A percentile compares a stretch with the other conserved stretches of the same genome.
Evolutionary conservation across 176 grass and related monocot genomes (phyloP).

Genomic region (Raddia distichophylla): DNA sequence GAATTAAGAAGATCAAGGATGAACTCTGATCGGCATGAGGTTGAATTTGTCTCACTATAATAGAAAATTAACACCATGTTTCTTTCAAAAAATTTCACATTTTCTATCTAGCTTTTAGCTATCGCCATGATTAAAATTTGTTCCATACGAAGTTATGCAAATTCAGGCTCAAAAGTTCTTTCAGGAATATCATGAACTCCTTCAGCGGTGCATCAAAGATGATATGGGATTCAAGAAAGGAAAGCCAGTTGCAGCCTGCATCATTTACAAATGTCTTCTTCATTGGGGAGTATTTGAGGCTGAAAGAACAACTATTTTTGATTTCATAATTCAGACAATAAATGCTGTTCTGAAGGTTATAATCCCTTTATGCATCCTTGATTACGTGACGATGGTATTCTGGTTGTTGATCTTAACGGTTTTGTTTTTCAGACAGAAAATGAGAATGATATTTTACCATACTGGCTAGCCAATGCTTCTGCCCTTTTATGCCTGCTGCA

Average conservation of each 20-base stretch:
- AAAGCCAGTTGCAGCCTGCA: conserved; percentile 79
- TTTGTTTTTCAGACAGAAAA: conserved; percentile 70
- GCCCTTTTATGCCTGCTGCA: conserved; percentile 83
- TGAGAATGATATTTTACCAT: conserved; percentile 77
- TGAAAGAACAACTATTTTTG: conserved; percentile 85
- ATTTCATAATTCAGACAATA: conserved; percentile 82
- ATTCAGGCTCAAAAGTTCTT: conserved; percentile 26
- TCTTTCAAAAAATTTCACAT: background rate
- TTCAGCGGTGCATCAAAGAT: conserved; percentile 72
- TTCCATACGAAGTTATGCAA: conserved; percentile 5
- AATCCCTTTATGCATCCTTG: conserved; percentile 26
- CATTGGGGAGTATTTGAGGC: conserved; percentile 84
- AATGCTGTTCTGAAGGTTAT: conserved; percentile 75
- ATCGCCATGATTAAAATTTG: background rate
- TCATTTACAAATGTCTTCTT: conserved; percentile 80
- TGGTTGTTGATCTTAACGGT: conserved; percentile 27
- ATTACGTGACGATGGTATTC: background rate
- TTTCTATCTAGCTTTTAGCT: conserved; percentile 2
- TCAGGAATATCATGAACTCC: conserved; percentile 77
- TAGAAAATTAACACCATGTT: background rate
- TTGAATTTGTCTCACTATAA: conserved; percentile 34
- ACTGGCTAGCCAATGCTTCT: conserved; percentile 88
- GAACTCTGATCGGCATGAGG: conserved; percentile 72
- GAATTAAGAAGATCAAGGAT: conserved; percentile 73
- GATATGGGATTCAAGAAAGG: conserved; percentile 89